Percentiles rank a stretch among this genome's conserved stretches.
Conservation (phyloP, 164 flowering plant species). For the Vitis vinifera region ASM3070453v1 NC_081807.1:19878001-19878500, state of each 20-base stretch:
- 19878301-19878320: conserved; percentile 75
- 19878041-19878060: conserved; percentile 93
- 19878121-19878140: neutral
- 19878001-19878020: neutral
- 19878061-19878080: conserved; percentile 82
- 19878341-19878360: conserved; percentile 95
- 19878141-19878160: neutral
- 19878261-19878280: conserved; percentile 41
- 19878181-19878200: too few relatives aligned
- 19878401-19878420: neutral
- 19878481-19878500: too few relatives aligned
- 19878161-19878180: neutral
- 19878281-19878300: conserved; percentile 78
- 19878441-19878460: neutral
- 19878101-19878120: conserved; percentile 12
- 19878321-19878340: conserved; percentile 98
- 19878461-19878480: too few relatives aligned
- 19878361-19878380: conserved; percentile 37
- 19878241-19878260: too few relatives aligned
- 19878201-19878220: too few relatives aligned
- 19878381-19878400: neutral
- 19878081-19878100: conserved; percentile 92
- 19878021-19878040: conserved; percentile 96
- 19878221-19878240: too few relatives aligned
- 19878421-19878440: neutral